A percentile compares a stretch with the other conserved stretches of the same genome.
Evolutionary conservation across 768 basidiomycete species (phyloP).

Genomic region (Pholiota conissans): DNA sequence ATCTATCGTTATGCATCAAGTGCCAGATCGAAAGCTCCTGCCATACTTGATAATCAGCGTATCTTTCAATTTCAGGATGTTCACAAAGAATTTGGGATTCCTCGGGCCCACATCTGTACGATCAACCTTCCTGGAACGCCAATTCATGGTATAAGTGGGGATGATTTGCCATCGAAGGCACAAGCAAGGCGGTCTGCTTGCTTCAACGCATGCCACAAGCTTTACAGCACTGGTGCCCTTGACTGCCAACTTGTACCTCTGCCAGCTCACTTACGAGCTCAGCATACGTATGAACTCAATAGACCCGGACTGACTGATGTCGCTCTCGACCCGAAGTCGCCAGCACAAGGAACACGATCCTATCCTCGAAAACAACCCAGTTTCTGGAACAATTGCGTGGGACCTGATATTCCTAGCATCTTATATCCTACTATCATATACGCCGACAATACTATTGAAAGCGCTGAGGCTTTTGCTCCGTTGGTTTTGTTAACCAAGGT

Average conservation of each 20-base stretch:
- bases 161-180: conserved; percentile 41
- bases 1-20: conserved; percentile 52
- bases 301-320: conserved; percentile 14
- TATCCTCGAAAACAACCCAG: conserved; percentile 61
- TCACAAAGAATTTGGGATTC: conserved; percentile 26
- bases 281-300: conserved; percentile 14
- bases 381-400: conserved; percentile 59
- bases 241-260: conserved; percentile 49
- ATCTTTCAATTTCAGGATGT: conserved; percentile 42
- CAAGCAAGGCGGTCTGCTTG: conserved; percentile 63
- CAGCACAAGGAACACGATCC: conserved; percentile 43
- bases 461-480: conserved; percentile 47
- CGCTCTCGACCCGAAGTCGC: conserved; percentile 22
- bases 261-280: conserved; percentile 21
- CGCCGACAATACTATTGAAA: conserved; percentile 29
- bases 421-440: conserved; percentile 64
- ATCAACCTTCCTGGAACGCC: conserved; percentile 46
- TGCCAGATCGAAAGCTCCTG: conserved; percentile 9
- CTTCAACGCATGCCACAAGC: conserved; percentile 50
- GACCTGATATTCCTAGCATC: conserved; percentile 18
- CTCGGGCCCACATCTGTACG: conserved; percentile 39
- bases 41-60: conserved; percentile 18
- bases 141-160: conserved; percentile 42
- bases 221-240: conserved; percentile 52
- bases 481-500: conserved; percentile 66